Base-by-base conservation (phyloP, 192 early-diverging fungal species). In the Coemansia sp. region DNA sequence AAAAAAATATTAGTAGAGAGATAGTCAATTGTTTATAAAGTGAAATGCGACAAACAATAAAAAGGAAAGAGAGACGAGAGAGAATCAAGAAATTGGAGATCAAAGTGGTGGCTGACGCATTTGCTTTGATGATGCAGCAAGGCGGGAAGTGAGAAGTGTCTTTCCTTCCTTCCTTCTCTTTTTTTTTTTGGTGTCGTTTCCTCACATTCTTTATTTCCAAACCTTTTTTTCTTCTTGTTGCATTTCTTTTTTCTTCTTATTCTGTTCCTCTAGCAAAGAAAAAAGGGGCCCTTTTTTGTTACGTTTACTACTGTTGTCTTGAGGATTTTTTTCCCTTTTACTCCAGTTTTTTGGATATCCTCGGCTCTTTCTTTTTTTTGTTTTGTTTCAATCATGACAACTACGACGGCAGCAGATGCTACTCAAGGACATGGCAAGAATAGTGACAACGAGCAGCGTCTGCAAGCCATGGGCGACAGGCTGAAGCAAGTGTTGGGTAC, bases 281-380 rank as follows among this genome's bases (percentile, higher is more conserved):
- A 52, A 43, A 34, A 66, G 49, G 42, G 44, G 5, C 36, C 27
- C 1, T 27, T 44, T 66, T 15, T 44, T 44, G 46, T 49, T 49
- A 20, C 46, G 46, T 49, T 22, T 47, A 34, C 65, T 68, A n/a
- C 41, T 70, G n/a, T 34, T 59, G 24, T 57, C 27, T 34, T 57
- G 63, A 57, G 70, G 49, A 72, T 72, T 72, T 46, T 38, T 34
- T 59, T 41, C 1, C 27, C 27, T 27, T 27, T 68, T 34, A 15
- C 33, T 52, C 29, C 44, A 47, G 38, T 9, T 5, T 44, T 24
- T 65, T 43, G 22, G 27, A 22, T 16, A 27, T 52, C 27, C 34
- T 61, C 59, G 9, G 9, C 27, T 27, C 27, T 60, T 18, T 36
- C 38, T 60, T 36, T n/a, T 10, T n/a, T 61, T n/a, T 46, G 31